Evolutionary conservation across 495 filamentous ascomycete genomes (phyloP).

Genomic region (Niebla homalea): DNA sequence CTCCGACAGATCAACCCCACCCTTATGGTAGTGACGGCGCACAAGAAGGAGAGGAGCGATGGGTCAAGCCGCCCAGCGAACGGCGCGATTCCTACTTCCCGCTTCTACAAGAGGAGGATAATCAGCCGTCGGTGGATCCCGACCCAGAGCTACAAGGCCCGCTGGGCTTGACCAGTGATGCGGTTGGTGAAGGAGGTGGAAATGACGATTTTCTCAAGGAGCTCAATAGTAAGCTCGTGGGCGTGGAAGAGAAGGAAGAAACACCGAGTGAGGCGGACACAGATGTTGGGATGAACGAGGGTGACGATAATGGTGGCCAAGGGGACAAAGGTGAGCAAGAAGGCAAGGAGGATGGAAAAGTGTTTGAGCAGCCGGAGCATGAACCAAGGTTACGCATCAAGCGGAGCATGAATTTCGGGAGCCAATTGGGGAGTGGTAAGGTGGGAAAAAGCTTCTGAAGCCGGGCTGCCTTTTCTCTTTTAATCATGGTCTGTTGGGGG

Average conservation of each 20-base stretch:
- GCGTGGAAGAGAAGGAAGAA: conserved; percentile 5
- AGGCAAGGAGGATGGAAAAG: conserved; percentile 11
- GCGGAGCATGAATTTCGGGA: conserved; percentile 19
- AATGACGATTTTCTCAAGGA: conserved; percentile 14
- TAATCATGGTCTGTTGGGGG: too few relatives aligned
- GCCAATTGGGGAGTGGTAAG: conserved; percentile 5
- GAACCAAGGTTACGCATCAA: conserved; percentile 12
- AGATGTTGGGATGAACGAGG: background rate
- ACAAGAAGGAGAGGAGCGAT: too few relatives aligned
- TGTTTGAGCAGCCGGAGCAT: conserved; percentile 8
- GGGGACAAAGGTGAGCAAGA: conserved; percentile 11
- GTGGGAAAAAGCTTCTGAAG: background rate
- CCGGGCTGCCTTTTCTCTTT: too few relatives aligned
- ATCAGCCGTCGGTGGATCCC: background rate
- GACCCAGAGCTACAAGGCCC: conserved; percentile 13
- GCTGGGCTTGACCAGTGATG: conserved; percentile 11
- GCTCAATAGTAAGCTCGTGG: conserved; percentile 13
- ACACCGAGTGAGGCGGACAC: background rate
- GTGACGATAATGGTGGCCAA: background rate
- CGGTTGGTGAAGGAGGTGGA: background rate
- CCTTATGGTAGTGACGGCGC: background rate
- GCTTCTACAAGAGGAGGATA: background rate
- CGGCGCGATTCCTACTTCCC: conserved; percentile 18
- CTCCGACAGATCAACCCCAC: conserved; percentile 2
- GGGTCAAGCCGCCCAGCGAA: conserved; percentile 9